Conservation (phyloP, 805 yeast species). For the Yamadazyma insecticola region DNA sequence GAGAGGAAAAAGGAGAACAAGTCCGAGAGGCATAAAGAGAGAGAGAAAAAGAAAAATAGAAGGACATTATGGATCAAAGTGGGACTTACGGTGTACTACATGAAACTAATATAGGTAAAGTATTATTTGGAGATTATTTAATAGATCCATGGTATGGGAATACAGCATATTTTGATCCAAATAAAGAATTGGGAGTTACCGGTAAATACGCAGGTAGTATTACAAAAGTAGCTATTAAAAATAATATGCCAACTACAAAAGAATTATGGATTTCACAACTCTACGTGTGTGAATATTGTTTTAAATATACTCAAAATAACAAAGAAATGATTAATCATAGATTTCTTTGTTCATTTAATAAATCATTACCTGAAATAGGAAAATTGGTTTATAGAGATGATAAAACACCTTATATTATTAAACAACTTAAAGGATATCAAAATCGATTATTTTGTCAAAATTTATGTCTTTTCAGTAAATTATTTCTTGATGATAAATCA, state of each 20-base stretch:
- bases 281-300: constrained; percentile 76
- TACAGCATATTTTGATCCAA: constrained; percentile 57
- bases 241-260: not conserved
- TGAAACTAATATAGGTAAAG: constrained; percentile 57
- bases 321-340: constrained; percentile 49
- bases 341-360: constrained; percentile 33
- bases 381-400: constrained; percentile 62
- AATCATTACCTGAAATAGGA: constrained; percentile 50
- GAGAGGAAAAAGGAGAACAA: not conserved
- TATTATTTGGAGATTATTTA: constrained; percentile 62
- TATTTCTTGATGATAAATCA: constrained; percentile 86
- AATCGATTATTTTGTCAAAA: constrained; percentile 74
- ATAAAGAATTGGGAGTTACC: constrained; percentile 4
- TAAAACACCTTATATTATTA: constrained; percentile 41
- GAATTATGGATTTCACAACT: constrained; percentile 55
- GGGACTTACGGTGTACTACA: constrained; percentile 56
- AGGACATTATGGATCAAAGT: not conserved
- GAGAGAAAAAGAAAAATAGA: not conserved
- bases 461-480: constrained; percentile 76
- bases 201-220: not conserved
- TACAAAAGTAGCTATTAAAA: too few species aligned
- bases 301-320: constrained; percentile 62
- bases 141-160: constrained; percentile 88
- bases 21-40: not conserved
- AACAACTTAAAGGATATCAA: constrained; percentile 63